Evolutionary conservation across 1,284 basidiomycete genomes (phyloP), one percentile per base, ranked within the genome.

Genomic region (Heterobasidion occidentale): DNA sequence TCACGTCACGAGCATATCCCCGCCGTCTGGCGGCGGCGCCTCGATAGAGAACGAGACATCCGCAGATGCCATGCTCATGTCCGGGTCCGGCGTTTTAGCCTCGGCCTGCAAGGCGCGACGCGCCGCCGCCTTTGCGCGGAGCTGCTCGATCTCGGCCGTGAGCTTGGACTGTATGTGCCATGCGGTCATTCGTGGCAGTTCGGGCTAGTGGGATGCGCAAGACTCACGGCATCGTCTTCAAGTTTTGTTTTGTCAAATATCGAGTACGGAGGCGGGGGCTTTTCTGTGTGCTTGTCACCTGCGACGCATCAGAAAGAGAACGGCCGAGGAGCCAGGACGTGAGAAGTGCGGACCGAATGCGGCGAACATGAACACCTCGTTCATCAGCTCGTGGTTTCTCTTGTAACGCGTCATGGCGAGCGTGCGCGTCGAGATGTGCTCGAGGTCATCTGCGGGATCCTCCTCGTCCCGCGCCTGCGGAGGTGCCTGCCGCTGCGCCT

Each of bases 341-440:
- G 27, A 42, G 20, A 17, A 8, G 57, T 14, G 66, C 74, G 57
- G 61, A 85, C 88, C 79, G 63, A 82, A 85, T 0, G 84, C 84
- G 19, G 88, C 87, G 59, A 78, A 75, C 63, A 74, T 77, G 67
- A 92, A 91, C 1, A 92, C 83, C 51, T 88, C 86, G 63, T 86
- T 85, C 86, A 91, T 90, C 61, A 84, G 74, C 53, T 90, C 89
- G 61, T 91, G 88, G 64, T 92, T 92, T 9, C 89, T 78, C 60
- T 77, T 79, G 65, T 90, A 92, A 42, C 90, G 76, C 11, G 83
- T 79, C 36, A 85, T 64, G 3, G 89, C 86, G 9, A 91, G 73
- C 2, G 86, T 80, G 36, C 87, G 77, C 1, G 85, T 82, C 2
- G 89, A 86, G 58, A 91, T 83, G 56, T 76, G 73, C 55, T 90